These are phyloP conservation scores for Penicillium coprophilum DNA, from an alignment of 495 filamentous ascomycete species.

Conservation along the genomic window DNA sequence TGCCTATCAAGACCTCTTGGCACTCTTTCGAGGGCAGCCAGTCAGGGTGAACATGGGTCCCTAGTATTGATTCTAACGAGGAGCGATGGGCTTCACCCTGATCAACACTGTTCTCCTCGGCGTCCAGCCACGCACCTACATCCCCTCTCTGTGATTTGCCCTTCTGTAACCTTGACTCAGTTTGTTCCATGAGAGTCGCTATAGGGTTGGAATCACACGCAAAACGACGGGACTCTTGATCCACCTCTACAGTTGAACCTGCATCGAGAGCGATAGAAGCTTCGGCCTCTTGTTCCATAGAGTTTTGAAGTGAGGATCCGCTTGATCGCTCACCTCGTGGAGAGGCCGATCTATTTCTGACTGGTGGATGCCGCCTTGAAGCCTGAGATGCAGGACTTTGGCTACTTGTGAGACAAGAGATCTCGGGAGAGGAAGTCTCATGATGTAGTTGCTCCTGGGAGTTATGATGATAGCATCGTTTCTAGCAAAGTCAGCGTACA, in stretches of 20 bases:
- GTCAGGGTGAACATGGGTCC: neutral
- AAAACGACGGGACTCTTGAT: slow-evolving; percentile 16
- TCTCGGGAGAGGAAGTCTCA: neutral
- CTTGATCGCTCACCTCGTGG: neutral
- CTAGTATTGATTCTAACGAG: neutral
- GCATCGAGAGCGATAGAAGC: too few species aligned
- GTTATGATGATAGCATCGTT: slow-evolving; percentile 23
- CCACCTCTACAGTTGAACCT: neutral
- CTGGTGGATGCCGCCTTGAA: slow-evolving; percentile 1
- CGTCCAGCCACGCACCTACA: slow-evolving; percentile 22
- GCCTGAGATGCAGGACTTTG: neutral
- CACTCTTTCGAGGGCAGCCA: slow-evolving; percentile 21
- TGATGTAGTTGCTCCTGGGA: neutral
- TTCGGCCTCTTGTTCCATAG: neutral
- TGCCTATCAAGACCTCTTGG: slow-evolving; percentile 22
- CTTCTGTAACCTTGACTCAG: slow-evolving; percentile 14
- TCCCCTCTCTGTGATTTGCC: slow-evolving; percentile 22
- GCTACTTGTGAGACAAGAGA: neutral
- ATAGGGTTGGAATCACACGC: slow-evolving; percentile 27
- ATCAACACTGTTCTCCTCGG: slow-evolving; percentile 9
- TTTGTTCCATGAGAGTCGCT: slow-evolving; percentile 20
- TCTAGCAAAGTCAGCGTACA: slow-evolving; percentile 12
- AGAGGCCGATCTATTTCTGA: slow-evolving; percentile 11
- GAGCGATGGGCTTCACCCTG: neutral
- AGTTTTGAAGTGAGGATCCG: neutral